Base-by-base conservation (phyloP, 164 flowering plant species). In the Amborella trichopoda region DNA sequence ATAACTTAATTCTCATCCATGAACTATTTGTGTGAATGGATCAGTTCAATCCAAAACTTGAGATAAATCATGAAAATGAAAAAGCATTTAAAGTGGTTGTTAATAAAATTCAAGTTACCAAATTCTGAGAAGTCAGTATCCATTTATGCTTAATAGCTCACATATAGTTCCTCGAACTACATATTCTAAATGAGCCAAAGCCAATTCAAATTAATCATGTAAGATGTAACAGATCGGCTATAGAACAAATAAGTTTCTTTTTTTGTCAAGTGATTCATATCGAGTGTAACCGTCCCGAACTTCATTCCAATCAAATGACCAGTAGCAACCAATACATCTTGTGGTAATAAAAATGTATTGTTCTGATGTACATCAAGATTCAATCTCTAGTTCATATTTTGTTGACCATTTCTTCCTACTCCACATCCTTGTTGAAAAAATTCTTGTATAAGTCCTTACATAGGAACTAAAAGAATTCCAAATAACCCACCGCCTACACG, bases 251-350 rank as follows among this genome's bases (percentile, higher is more conserved):
- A 27, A 11, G 0, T n/a, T 46, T 46, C 16, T 46, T 28, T 28
- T 26, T n/a, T n/a, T n/a, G n/a, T 41, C 44, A 41, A 21, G 4
- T 46, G 1, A 46, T 46, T 46, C 38, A 46, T 46, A 46, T 20
- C 23, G 1, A 21, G 34, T 27, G 11, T 26, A 17, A 22, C 32
- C 25, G 20, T 28, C 11, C 49, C 49, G 20, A 46, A 46, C 28
- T 8, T 26, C 38, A 46, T 46, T 46, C 37, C 3, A 12, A 46
- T 26, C 49, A 46, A 46, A 46, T 28, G 36, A 46, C 28, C 36
- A 22, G 18, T n/a, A 0, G 14, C 49, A 26, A 13, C 49, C n/a
- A 6, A 46, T 17, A 46, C 26, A 1, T 46, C 26, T 46, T 14
- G 13, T 46, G 37, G 37, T 26, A 26, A 28, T 36, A 46, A 18